A percentile compares a stretch with the other conserved stretches of the same genome.
phyloP scores from a whole-genome alignment of 805 yeast species.

The Schwanniomyces polymorphus region DNA sequence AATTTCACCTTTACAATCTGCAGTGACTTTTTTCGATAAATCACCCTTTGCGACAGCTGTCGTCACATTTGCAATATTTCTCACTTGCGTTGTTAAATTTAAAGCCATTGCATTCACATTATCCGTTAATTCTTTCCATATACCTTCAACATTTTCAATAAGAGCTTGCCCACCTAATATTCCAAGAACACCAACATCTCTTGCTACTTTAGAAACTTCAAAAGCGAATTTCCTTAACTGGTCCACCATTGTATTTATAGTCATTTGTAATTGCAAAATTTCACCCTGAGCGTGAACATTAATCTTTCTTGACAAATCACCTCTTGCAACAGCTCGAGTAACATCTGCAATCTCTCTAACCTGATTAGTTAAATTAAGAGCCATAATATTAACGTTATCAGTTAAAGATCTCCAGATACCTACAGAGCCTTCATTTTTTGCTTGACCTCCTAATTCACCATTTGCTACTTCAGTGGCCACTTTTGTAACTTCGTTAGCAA shows the following conservation, averaged over 20 bases:
- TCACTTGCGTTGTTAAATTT: conserved; percentile 82
- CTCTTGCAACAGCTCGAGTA: conserved; percentile 84
- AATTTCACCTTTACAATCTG: conserved; percentile 74
- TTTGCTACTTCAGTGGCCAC: conserved; percentile 90
- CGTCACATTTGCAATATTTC: conserved; percentile 84
- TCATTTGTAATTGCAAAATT: conserved; percentile 79
- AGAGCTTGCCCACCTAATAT: conserved; percentile 86
- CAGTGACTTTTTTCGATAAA: conserved; percentile 76
- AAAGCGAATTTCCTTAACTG: conserved; percentile 80
- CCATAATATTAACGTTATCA: conserved; percentile 87
- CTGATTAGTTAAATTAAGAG: conserved; percentile 69
- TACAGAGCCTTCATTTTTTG: conserved; percentile 77
- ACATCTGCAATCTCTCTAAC: conserved; percentile 85
- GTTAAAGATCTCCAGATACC: conserved; percentile 88
- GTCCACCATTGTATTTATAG: conserved; percentile 87
- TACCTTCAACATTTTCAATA: conserved; percentile 77
- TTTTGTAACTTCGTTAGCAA: conserved; percentile 78
- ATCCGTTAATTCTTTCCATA: conserved; percentile 85
- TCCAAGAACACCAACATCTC: conserved; percentile 90
- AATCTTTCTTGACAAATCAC: conserved; percentile 79
- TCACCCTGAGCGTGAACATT: conserved; percentile 93
- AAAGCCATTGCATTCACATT: conserved; percentile 90
- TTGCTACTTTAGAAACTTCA: conserved; percentile 83
- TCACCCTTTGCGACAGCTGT: conserved; percentile 88
- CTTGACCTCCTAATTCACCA: conserved; percentile 89